Evolutionary conservation across 305 asterid species (phyloP).

Genomic region (Fraxinus angustifolia): DNA sequence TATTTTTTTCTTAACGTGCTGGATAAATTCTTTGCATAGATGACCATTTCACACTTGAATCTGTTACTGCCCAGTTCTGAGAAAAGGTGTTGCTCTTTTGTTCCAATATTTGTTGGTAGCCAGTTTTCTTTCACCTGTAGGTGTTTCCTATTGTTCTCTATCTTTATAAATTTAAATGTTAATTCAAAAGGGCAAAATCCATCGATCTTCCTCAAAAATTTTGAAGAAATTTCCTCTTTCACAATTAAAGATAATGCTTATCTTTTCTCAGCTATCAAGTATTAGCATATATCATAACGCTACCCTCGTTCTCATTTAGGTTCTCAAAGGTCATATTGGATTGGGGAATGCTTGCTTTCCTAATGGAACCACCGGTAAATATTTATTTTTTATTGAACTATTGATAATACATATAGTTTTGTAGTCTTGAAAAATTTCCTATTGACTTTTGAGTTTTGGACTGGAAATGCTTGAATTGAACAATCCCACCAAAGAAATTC

Average conservation of each 20-base stretch:
- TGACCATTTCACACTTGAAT: constrained; percentile 2
- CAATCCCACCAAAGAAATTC: constrained; percentile 14
- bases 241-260: background rate
- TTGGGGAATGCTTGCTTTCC: constrained; percentile 95
- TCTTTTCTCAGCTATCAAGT: constrained; percentile 2
- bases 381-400: constrained; percentile 16
- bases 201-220: constrained; percentile 9
- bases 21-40: constrained; percentile 4
- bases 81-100: background rate
- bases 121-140: background rate
- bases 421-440: background rate
- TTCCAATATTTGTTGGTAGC: background rate
- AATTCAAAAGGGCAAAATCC: constrained; percentile 4
- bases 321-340: constrained; percentile 91
- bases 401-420: constrained; percentile 10
- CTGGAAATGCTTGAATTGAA: background rate
- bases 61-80: background rate
- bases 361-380: constrained; percentile 80
- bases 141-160: constrained; percentile 8
- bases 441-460: constrained; percentile 16
- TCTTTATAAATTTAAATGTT: background rate
- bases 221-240: background rate
- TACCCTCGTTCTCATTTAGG: constrained; percentile 42
- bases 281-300: background rate
- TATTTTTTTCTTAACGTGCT: constrained; percentile 7